Conservation (phyloP, 1,284 basidiomycete species). For the Thelephora terrestris region DNA sequence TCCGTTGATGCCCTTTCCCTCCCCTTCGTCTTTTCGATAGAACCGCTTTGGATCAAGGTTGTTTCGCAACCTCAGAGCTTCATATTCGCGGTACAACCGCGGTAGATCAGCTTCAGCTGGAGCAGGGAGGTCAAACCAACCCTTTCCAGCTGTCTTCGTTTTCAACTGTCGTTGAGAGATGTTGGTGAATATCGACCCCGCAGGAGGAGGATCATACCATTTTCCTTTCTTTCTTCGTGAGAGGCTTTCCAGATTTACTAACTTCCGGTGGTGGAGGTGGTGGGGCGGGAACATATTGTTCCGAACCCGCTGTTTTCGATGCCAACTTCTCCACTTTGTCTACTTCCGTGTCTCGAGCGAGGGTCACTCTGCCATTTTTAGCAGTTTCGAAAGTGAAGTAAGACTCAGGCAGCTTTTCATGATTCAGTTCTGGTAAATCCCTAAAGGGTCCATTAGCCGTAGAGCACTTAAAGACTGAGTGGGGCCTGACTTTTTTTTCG, state of each 20-base stretch:
- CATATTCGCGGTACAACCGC: conserved; percentile 83
- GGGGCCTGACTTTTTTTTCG: conserved; percentile 21
- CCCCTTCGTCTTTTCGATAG: conserved; percentile 76
- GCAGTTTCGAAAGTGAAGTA: conserved; percentile 48
- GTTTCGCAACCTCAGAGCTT: conserved; percentile 85
- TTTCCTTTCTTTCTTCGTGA: conserved; percentile 63
- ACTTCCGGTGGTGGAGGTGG: conserved; percentile 49
- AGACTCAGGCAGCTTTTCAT: conserved; percentile 45
- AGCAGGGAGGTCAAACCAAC: conserved; percentile 90
- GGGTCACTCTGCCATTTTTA: conserved; percentile 18
- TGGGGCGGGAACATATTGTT: conserved; percentile 35
- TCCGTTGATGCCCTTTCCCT: conserved; percentile 78
- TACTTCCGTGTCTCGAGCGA: conserved; percentile 49
- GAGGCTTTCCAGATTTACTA: conserved; percentile 43
- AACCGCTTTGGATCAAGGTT: conserved; percentile 95
- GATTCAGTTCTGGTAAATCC: conserved; percentile 55
- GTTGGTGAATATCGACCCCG: conserved; percentile 1
- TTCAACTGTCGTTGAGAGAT: conserved; percentile 38
- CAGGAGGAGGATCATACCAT: conserved; percentile 34
- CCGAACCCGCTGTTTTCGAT: conserved; percentile 18
- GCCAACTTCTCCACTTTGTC: conserved; percentile 39
- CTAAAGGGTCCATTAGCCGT: conserved; percentile 25
- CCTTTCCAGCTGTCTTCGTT: conserved; percentile 68
- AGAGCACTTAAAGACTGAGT: conserved; percentile 4
- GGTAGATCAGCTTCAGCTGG: conserved; percentile 75